Evolutionary conservation across 495 filamentous ascomycete genomes (phyloP).

Genomic region (Beverwykella pulmonaria): DNA sequence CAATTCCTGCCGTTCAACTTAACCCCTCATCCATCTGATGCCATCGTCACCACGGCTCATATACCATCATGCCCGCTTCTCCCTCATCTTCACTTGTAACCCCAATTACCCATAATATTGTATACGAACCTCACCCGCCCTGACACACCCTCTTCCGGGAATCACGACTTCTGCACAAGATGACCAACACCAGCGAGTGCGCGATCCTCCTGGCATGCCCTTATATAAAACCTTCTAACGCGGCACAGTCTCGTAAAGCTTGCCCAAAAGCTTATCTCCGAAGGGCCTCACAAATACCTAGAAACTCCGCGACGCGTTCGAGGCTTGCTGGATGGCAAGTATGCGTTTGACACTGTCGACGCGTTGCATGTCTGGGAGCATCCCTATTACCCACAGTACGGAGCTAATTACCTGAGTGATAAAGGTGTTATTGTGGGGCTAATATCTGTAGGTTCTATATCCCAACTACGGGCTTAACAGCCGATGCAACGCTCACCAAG

Average conservation of each 20-base stretch:
- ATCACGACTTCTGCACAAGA: not conserved
- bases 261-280: slow-evolving; percentile 45
- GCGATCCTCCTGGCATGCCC: not conserved
- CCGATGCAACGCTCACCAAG: slow-evolving; percentile 18
- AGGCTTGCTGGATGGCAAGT: slow-evolving; percentile 44
- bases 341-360: slow-evolving; percentile 47
- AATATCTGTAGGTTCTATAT: slow-evolving; percentile 24
- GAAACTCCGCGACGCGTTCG: slow-evolving; percentile 48
- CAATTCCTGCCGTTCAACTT: too few species aligned
- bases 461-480: slow-evolving; percentile 15
- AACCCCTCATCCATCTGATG: too few species aligned
- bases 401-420: slow-evolving; percentile 31
- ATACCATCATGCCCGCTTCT: too few species aligned
- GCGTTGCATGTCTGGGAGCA: slow-evolving; percentile 51
- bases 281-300: slow-evolving; percentile 49
- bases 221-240: slow-evolving; percentile 1
- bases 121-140: not conserved
- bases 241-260: slow-evolving; percentile 45
- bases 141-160: not conserved
- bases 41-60: too few species aligned
- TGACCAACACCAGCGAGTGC: slow-evolving; percentile 21
- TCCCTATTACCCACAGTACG: slow-evolving; percentile 46
- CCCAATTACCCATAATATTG: not conserved
- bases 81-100: too few species aligned
- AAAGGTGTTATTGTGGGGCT: not conserved